These are phyloP conservation scores for Austroboletus sp. DNA, from an alignment of 1,284 basidiomycete genomes.

Conservation along the genomic window DNA sequence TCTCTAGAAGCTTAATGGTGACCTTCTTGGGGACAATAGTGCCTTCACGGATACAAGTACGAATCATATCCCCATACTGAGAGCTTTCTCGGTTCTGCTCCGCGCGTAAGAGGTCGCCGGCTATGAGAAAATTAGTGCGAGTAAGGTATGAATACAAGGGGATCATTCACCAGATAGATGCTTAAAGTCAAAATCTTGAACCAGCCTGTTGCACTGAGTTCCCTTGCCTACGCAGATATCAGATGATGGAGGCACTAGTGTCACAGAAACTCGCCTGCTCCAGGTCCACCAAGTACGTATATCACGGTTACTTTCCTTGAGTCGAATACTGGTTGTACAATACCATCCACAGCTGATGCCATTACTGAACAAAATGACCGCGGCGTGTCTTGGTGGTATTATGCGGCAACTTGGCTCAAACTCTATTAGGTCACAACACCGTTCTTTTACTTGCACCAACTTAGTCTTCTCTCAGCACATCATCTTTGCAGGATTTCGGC, in stretches of 20 bases:
- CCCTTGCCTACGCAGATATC: slow-evolving; percentile 71
- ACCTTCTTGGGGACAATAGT: slow-evolving; percentile 96
- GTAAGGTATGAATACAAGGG: neutral
- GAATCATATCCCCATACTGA: slow-evolving; percentile 81
- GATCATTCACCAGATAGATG: slow-evolving; percentile 78
- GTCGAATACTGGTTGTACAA: slow-evolving; percentile 55
- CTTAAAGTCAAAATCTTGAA: slow-evolving; percentile 84
- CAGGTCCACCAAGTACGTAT: slow-evolving; percentile 95
- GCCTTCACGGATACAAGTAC: slow-evolving; percentile 86
- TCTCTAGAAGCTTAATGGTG: slow-evolving; percentile 91
- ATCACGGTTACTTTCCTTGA: slow-evolving; percentile 76
- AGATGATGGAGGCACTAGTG: slow-evolving; percentile 1
- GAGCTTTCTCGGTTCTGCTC: slow-evolving; percentile 89
- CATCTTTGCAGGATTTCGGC: neutral
- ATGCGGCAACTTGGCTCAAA: slow-evolving; percentile 11
- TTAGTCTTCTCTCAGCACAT: neutral
- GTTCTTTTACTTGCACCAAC: neutral
- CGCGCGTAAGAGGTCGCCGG: slow-evolving; percentile 91
- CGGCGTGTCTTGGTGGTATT: slow-evolving; percentile 6
- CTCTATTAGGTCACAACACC: no score
- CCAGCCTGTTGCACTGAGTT: slow-evolving; percentile 87
- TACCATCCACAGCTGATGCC: slow-evolving; percentile 10
- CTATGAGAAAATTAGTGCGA: slow-evolving; percentile 37
- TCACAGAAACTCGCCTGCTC: slow-evolving; percentile 59
- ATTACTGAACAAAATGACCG: slow-evolving; percentile 9